Evolutionary conservation across 805 yeast species (phyloP), one percentile per base, ranked within the genome.

Genomic region (Suhomyces canberraensis): DNA sequence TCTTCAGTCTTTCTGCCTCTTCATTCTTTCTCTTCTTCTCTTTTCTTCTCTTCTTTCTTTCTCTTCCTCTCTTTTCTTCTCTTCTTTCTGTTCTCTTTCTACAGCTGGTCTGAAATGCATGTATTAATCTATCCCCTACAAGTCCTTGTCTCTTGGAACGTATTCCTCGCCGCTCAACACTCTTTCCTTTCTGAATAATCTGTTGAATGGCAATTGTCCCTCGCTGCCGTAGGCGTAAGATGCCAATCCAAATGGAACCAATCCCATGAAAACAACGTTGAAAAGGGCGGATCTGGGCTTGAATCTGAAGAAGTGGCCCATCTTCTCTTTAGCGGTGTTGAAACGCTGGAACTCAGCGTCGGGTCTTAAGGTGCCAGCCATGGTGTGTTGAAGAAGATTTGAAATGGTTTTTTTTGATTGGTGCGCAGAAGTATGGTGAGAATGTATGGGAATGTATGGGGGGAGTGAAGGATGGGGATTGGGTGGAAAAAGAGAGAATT

Each of bases 301-400:
- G 57, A 68, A 66, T 33, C 74, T 59, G 52, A 68, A 68, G 52
- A 58, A 61, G 49, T 59, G 61, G 20, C 73, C 73, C 25, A 54
- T 47, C 43, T 54, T 61, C 45, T 68, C 73, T 45, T 62, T 67
- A 35, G 70, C 71, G 21, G 54, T 44, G 46, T 68, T 68, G 54
- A 68, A 68, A 43, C 60, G 57, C 48, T 65, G 67, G 29, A 66
- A 58, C 33, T 56, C 71, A 29, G 59, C 62, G 47, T 68, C 74
- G 41, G 69, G 71, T 53, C 49, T 60, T 44, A 68, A 63, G 29
- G 74, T 68, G 42, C 56, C 63, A 33, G 73, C 74, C 74, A 68
- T 68, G 13, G 29, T 33, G 20, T 24, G 6, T 8, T 16, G 14
- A 16, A 17, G 16, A 4, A 5, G 14, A 20, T 8, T 27, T 16